Conservation (phyloP, 352 stramenopile genomes). For the Phytophthora tentaculata region DNA sequence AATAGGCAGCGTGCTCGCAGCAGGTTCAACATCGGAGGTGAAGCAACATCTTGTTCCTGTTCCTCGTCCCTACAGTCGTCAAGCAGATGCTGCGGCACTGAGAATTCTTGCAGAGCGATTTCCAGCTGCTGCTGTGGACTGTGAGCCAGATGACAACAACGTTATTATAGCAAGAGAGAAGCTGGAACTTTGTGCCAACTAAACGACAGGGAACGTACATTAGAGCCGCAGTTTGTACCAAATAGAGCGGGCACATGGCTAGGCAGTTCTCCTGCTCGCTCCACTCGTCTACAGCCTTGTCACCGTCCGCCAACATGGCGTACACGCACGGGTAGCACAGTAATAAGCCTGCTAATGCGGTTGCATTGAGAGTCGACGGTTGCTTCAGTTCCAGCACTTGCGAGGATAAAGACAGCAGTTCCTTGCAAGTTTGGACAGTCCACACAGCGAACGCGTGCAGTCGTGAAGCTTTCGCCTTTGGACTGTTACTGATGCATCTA, state of each 20-base stretch:
- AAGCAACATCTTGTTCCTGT: slow-evolving; percentile 5
- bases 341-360: slow-evolving; percentile 46
- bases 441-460: slow-evolving; percentile 19
- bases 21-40: slow-evolving; percentile 8
- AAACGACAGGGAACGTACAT: slow-evolving; percentile 25
- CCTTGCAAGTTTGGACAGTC: slow-evolving; percentile 25
- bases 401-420: slow-evolving; percentile 17
- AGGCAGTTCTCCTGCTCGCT: slow-evolving; percentile 56
- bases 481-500: slow-evolving; percentile 13
- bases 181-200: not conserved
- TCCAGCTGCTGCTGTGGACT: slow-evolving; percentile 23
- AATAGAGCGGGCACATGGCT: slow-evolving; percentile 50
- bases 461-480: not conserved
- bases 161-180: slow-evolving; percentile 21
- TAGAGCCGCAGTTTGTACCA: slow-evolving; percentile 34
- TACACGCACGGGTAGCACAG: slow-evolving; percentile 58
- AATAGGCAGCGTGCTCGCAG: slow-evolving; percentile 19
- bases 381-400: slow-evolving; percentile 28
- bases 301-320: slow-evolving; percentile 27
- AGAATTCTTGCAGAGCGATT: slow-evolving; percentile 57
- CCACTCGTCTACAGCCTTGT: slow-evolving; percentile 25
- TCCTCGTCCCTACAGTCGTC: slow-evolving; percentile 10
- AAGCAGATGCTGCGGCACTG: slow-evolving; percentile 51
- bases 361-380: slow-evolving; percentile 23
- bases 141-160: slow-evolving; percentile 8